Percentiles rank a stretch among this genome's conserved stretches.
Evolutionary conservation across 495 filamentous ascomycete species (phyloP).

Genomic region (Hypomontagnella submonticulosa): DNA sequence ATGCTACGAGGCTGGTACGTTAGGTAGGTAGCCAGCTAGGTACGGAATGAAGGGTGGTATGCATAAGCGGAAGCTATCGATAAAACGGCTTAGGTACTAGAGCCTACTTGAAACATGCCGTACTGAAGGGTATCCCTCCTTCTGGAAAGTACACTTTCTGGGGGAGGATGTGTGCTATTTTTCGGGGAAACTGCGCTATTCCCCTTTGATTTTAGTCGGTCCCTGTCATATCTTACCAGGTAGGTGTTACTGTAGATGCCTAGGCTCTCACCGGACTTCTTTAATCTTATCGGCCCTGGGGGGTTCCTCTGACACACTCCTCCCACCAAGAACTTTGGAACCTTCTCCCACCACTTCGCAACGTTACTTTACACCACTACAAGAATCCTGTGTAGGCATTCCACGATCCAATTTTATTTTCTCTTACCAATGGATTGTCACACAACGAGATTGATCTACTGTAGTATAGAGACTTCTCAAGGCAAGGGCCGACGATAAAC

Average conservation of each 20-base stretch:
- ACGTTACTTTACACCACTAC: constrained; percentile 47
- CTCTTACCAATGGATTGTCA: constrained; percentile 36
- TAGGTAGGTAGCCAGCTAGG: background rate
- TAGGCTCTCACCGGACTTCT: background rate
- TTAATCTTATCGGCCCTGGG: background rate
- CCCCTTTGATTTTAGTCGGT: constrained; percentile 10
- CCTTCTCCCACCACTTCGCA: constrained; percentile 41
- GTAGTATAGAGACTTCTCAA: constrained; percentile 12
- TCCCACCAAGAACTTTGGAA: constrained; percentile 2
- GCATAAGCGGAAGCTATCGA: constrained; percentile 3
- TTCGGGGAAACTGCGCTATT: constrained; percentile 11
- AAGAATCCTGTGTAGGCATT: constrained; percentile 12
- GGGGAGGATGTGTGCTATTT: background rate
- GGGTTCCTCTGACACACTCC: background rate
- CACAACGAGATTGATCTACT: constrained; percentile 25
- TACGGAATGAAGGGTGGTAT: constrained; percentile 6
- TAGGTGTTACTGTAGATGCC: too few species aligned
- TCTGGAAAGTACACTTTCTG: constrained; percentile 3
- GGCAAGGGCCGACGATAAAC: constrained; percentile 28
- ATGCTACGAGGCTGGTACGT: too few species aligned
- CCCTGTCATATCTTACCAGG: constrained; percentile 1
- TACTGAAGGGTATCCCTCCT: constrained; percentile 1
- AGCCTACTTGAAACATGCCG: background rate
- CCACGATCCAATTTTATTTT: constrained; percentile 37
- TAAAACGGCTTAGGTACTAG: too few species aligned